Evolutionary conservation across 805 yeast genomes (phyloP), one percentile per base, ranked within the genome.

Genomic region (Kodamaea sagamina): DNA sequence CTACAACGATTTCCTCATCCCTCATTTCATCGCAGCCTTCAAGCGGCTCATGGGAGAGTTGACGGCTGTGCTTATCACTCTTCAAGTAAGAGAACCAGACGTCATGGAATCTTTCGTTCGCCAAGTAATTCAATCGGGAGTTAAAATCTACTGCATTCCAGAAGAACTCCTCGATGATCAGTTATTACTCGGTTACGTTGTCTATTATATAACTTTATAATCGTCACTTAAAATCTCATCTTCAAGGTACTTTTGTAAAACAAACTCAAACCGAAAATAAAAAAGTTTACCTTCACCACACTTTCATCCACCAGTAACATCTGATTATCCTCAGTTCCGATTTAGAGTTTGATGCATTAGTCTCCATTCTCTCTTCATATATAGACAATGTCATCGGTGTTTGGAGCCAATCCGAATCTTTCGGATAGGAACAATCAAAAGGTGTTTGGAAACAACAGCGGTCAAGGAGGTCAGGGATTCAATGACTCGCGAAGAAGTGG

Each of bases 1-100:
- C 3, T 83, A 83, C 62, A 83, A 83, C 52, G 84, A 78, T 42
- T 82, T 65, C 49, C 59, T 84, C 32, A 71, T 82, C 3, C 74
- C 73, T 0, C 71, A 61, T 43, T 72, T 83, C 45, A 59, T 81
- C 11, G 55, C 58, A 4, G 68, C 86, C 0, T 28, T 79, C 16
- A 53, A 56, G 17, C 40, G 45, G 18, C 47, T 78, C 16, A 58
- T 74, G 57, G 44, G 43, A 0, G 39, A 59, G 0, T 59, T 76
- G 0, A 67, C 65, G 3, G 64, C 68, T 0, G 52, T 75, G 2
- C 52, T 82, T 1, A 75, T 75, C 0, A 58, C 61, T 1, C 54
- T 82, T 39, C 88, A 83, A 48, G 50, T 82, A 44, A 58, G 89
- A 46, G 77, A 79, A 41, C 68, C 73, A 25, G 72, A 68, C 9